These are phyloP conservation scores for Eimeria falciformis DNA, from an alignment of 169 alveolate species.

Conservation along the genomic window DNA sequence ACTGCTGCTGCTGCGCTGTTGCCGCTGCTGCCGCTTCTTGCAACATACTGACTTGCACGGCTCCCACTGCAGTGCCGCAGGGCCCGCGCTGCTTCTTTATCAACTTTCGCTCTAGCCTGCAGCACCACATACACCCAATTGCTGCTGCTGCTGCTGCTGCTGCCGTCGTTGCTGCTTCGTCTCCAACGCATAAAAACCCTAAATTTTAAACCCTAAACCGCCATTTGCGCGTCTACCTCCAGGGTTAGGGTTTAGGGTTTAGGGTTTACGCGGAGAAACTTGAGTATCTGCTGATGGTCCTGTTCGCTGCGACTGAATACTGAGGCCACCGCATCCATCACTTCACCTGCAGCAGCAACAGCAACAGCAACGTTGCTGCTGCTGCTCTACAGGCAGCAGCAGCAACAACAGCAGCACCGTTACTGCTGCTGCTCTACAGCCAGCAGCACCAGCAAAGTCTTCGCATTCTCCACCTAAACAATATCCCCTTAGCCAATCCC, in stretches of 20 bases:
- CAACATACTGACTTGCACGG: neutral
- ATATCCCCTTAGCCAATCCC: neutral
- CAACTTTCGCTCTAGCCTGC: neutral
- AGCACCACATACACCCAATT: neutral
- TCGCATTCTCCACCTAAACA: neutral
- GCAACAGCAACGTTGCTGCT: constrained; percentile 14
- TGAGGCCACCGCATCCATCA: neutral
- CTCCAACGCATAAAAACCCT: neutral
- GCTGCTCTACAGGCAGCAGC: constrained; percentile 28
- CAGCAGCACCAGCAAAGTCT: neutral
- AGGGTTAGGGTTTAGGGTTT: constrained; percentile 26
- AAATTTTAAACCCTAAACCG: neutral
- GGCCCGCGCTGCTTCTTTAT: neutral
- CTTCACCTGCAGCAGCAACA: constrained; percentile 33
- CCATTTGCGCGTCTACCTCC: no score
- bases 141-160: constrained; percentile 29
- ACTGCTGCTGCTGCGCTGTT: constrained; percentile 15
- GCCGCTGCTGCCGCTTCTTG: constrained; percentile 21
- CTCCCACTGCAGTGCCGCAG: constrained; percentile 13
- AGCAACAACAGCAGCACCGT: neutral
- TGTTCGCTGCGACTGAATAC: neutral
- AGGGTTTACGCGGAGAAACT: constrained; percentile 36
- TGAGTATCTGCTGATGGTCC: constrained; percentile 11
- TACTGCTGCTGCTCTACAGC: neutral
- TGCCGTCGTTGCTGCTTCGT: constrained; percentile 8